phyloP scores from a whole-genome alignment of 495 filamentous ascomycete species.

The Penicillium longicatenatum region DNA sequence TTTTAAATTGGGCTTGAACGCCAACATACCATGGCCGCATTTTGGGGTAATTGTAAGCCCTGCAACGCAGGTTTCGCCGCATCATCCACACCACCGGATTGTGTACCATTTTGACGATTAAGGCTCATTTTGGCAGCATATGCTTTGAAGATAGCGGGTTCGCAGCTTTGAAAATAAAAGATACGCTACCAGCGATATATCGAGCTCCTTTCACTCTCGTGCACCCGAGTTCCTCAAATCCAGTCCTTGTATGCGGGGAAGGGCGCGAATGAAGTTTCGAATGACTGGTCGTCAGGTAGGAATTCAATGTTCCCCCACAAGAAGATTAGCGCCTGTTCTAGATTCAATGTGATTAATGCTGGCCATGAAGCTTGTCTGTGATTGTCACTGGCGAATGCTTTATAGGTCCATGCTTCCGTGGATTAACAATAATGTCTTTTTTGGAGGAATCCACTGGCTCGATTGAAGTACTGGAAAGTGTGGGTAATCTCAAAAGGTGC shows the following conservation, averaged over 20 bases:
- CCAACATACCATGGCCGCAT: slow-evolving; percentile 29
- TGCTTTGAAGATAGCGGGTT: slow-evolving; percentile 1
- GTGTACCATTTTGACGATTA: slow-evolving; percentile 34
- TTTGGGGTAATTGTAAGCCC: slow-evolving; percentile 26
- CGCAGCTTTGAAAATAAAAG: not conserved
- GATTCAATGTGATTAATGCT: slow-evolving; percentile 3
- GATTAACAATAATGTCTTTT: slow-evolving; percentile 3
- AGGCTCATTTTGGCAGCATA: slow-evolving; percentile 39
- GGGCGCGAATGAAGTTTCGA: not conserved
- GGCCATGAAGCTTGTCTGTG: slow-evolving; percentile 29
- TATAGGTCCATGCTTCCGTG: slow-evolving; percentile 26
- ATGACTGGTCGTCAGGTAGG: not conserved
- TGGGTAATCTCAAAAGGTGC: not conserved
- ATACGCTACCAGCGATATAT: not conserved
- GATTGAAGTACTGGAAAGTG: not conserved
- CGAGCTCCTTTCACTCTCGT: not conserved
- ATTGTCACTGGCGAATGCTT: slow-evolving; percentile 12
- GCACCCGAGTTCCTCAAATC: not conserved
- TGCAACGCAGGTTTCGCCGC: slow-evolving; percentile 22
- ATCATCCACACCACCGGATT: slow-evolving; percentile 23
- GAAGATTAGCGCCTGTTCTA: not conserved
- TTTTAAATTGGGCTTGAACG: not conserved
- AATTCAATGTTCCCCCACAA: slow-evolving; percentile 5
- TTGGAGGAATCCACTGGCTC: not conserved
- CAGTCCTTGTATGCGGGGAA: not conserved